A percentile compares a stretch with the other conserved stretches of the same genome.
Evolutionary conservation across 345 rosid genomes (phyloP).

Genomic region (Citrus mangshanensis): DNA sequence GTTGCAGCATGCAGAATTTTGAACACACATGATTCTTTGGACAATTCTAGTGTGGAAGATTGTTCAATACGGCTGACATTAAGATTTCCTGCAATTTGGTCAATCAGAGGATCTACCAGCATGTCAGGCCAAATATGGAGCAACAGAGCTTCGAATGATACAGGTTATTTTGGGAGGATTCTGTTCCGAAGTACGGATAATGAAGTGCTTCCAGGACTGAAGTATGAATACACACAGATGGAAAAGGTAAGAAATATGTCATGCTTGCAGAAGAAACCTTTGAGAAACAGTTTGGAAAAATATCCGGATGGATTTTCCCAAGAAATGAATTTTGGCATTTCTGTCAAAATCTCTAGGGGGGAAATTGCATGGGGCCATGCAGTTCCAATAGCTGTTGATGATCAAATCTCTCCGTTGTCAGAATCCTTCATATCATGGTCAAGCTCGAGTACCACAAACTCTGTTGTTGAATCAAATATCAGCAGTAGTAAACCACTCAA

Average conservation of each 20-base stretch:
- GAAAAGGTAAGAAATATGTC: slow-evolving; percentile 8
- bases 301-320: slow-evolving; percentile 26
- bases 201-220: slow-evolving; percentile 12
- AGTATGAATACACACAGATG: slow-evolving; percentile 24
- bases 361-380: slow-evolving; percentile 19
- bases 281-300: neutral
- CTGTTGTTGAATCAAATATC: neutral
- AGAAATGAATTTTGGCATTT: slow-evolving; percentile 23
- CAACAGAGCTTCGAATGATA: neutral
- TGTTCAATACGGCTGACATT: slow-evolving; percentile 31
- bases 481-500: slow-evolving; percentile 6
- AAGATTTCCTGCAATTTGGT: slow-evolving; percentile 37
- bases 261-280: slow-evolving; percentile 10
- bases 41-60: slow-evolving; percentile 19
- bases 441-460: neutral
- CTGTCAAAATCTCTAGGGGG: slow-evolving; percentile 5
- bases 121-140: slow-evolving; percentile 29
- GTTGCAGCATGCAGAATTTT: slow-evolving; percentile 30
- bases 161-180: slow-evolving; percentile 21
- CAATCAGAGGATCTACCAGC: slow-evolving; percentile 16
- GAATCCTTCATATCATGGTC: neutral
- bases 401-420: neutral
- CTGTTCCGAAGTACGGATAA: neutral
- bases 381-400: slow-evolving; percentile 20
- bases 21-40: neutral